Conservation (phyloP, 139 green algal genomes). For the Chlorella sorokiniana region DNA sequence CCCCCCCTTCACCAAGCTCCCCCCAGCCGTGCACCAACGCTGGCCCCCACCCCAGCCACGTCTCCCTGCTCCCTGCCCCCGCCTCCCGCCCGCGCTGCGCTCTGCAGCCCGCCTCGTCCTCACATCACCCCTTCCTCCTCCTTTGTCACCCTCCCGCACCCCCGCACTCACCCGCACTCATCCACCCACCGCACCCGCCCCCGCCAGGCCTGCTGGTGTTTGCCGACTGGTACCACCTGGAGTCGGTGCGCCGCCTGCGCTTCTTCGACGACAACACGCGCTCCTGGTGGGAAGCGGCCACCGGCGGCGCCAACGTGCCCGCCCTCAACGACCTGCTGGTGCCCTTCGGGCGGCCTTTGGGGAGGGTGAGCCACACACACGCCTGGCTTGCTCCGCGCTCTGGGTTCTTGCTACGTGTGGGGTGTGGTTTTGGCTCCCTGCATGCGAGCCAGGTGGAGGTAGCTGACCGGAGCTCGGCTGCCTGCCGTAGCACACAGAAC, state of each 20-base stretch:
- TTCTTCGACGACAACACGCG: slow-evolving; percentile 99
- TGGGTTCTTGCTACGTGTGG: neutral
- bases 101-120: no score
- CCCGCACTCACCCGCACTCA: neutral
- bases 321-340: slow-evolving; percentile 95
- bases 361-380: slow-evolving; percentile 24
- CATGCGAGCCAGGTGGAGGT: no score
- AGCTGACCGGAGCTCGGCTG: no score
- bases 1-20: no score
- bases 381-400: slow-evolving; percentile 67
- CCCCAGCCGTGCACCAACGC: no score
- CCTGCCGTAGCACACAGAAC: no score
- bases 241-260: slow-evolving; percentile 80
- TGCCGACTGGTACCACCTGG: slow-evolving; percentile 95
- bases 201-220: slow-evolving; percentile 82
- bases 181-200: neutral
- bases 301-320: slow-evolving; percentile 94
- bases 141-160: neutral
- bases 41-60: no score
- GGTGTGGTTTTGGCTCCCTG: neutral
- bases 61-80: no score
- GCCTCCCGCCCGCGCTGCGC: no score
- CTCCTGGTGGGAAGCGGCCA: slow-evolving; percentile 84
- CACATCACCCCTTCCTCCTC: neutral
- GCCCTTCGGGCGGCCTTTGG: slow-evolving; percentile 84